Conservation (phyloP, 257 asterid genomes). For the Agastache rugosa region DNA sequence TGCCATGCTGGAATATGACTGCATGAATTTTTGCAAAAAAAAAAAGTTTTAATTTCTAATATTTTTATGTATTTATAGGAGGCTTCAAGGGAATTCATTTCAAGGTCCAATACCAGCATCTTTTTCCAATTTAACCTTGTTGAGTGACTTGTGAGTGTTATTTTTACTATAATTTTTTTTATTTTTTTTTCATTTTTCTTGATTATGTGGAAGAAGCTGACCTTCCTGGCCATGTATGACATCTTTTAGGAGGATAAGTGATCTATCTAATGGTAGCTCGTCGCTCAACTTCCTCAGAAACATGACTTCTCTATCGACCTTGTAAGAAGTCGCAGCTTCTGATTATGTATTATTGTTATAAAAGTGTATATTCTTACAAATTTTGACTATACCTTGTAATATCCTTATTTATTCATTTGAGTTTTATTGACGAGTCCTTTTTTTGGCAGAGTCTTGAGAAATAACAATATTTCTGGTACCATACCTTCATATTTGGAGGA, state of each 20-base stretch:
- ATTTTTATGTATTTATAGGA: conserved; percentile 47
- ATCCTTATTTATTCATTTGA: background rate
- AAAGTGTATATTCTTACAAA: background rate
- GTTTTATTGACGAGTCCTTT: conserved; percentile 1
- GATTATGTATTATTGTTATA: conserved; percentile 1
- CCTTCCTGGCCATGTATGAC: conserved; percentile 18
- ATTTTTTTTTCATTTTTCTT: background rate
- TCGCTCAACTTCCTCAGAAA: conserved; percentile 62
- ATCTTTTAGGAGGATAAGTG: conserved; percentile 75
- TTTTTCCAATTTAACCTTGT: conserved; percentile 64
- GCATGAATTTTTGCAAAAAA: conserved; percentile 10
- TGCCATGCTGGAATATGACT: background rate
- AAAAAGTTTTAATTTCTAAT: background rate
- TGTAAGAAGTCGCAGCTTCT: conserved; percentile 51
- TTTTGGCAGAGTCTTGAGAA: conserved; percentile 66
- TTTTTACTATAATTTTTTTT: background rate
- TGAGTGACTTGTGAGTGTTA: conserved; percentile 66
- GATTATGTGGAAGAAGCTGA: conserved; percentile 31
- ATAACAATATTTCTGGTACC: conserved; percentile 78
- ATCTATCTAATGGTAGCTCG: conserved; percentile 72
- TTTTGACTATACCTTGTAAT: background rate
- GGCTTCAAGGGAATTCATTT: conserved; percentile 82
- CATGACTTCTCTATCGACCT: conserved; percentile 55
- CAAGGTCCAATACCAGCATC: conserved; percentile 76
- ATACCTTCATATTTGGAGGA: conserved; percentile 66